Percentiles rank a stretch among this genome's conserved stretches.
phyloP scores from a whole-genome alignment of 352 stramenopile species.

The Pythium aphanidermatum region DNA sequence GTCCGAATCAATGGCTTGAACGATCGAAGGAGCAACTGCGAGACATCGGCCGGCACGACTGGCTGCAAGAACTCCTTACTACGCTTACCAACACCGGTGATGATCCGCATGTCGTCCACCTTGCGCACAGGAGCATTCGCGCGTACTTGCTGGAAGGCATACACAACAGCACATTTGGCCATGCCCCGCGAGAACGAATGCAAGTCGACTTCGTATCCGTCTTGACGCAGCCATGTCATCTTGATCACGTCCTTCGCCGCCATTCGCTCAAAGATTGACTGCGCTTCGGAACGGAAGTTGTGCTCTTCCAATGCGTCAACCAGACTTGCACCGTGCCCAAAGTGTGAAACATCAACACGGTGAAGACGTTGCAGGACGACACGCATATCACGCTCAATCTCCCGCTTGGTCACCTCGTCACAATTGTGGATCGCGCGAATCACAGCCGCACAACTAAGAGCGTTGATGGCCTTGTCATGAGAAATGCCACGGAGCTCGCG shows the following conservation, averaged over 20 bases:
- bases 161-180: conserved; percentile 65
- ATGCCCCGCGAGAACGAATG: conserved; percentile 60
- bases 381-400: conserved; percentile 27
- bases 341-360: conserved; percentile 29
- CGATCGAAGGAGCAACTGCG: conserved; percentile 40
- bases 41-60: conserved; percentile 46
- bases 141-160: conserved; percentile 35
- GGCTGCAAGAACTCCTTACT: conserved; percentile 58
- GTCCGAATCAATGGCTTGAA: conserved; percentile 44
- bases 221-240: conserved; percentile 41
- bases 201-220: conserved; percentile 64
- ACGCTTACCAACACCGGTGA: conserved; percentile 61
- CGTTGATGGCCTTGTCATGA: conserved; percentile 30
- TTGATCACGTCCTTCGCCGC: conserved; percentile 34
- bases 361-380: conserved; percentile 43
- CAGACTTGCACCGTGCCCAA: conserved; percentile 47
- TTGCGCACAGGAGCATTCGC: conserved; percentile 7
- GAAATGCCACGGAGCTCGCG: conserved; percentile 17
- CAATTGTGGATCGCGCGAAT: conserved; percentile 45
- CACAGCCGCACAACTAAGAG: conserved; percentile 37
- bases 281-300: conserved; percentile 37
- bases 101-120: conserved; percentile 55
- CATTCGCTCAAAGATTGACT: conserved; percentile 41
- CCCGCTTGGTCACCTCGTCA: conserved; percentile 9
- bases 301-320: conserved; percentile 56